Evolutionary conservation across 257 asterid genomes (phyloP).

Genomic region (Rauvolfia tetraphylla): DNA sequence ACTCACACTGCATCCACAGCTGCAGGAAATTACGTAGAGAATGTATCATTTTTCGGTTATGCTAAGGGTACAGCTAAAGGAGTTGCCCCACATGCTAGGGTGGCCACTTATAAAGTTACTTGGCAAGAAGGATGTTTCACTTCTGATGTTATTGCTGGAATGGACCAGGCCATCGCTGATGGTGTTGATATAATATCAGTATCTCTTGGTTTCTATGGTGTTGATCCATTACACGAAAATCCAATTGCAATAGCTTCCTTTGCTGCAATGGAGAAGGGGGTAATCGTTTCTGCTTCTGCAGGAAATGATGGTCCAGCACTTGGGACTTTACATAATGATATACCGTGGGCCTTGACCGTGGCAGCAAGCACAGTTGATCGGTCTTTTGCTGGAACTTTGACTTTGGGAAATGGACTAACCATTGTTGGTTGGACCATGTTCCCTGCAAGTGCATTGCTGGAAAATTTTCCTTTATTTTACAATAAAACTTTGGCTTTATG

Average conservation of each 20-base stretch:
- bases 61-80: slow-evolving; percentile 43
- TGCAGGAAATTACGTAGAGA: slow-evolving; percentile 36
- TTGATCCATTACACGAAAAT: slow-evolving; percentile 13
- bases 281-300: slow-evolving; percentile 17
- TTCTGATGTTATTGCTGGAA: slow-evolving; percentile 55
- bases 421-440: slow-evolving; percentile 44
- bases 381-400: slow-evolving; percentile 11
- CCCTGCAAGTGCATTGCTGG: slow-evolving; percentile 34
- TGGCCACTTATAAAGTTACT: slow-evolving; percentile 49
- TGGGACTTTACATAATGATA: slow-evolving; percentile 6
- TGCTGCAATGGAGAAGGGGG: slow-evolving; percentile 18
- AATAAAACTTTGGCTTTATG: slow-evolving; percentile 37
- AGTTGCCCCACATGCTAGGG: slow-evolving; percentile 42
- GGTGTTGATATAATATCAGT: slow-evolving; percentile 51
- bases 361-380: slow-evolving; percentile 19
- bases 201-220: slow-evolving; percentile 32
- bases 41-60: slow-evolving; percentile 43
- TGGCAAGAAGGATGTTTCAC: slow-evolving; percentile 42
- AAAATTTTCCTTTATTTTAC: slow-evolving; percentile 38
- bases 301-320: slow-evolving; percentile 16
- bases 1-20: slow-evolving; percentile 52
- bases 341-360: slow-evolving; percentile 22
- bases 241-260: slow-evolving; percentile 8
- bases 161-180: slow-evolving; percentile 60
- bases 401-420: slow-evolving; percentile 14